Evolutionary conservation across 495 filamentous ascomycete species (phyloP).

Genomic region (Penicillium pulvis): DNA sequence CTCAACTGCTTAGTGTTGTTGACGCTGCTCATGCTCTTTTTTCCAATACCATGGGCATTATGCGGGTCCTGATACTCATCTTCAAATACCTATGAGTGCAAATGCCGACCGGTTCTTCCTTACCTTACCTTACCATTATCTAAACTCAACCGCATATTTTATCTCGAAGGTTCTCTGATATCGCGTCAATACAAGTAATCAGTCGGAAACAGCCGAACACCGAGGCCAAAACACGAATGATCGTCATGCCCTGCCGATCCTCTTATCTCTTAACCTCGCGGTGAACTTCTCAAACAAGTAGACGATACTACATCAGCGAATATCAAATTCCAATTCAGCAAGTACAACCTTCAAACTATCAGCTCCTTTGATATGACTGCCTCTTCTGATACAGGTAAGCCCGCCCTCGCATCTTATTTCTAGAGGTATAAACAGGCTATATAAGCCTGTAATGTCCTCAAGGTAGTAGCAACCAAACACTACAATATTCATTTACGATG

Average conservation of each 20-base stretch:
- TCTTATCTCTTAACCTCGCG: conserved; percentile 3
- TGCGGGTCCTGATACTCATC: no score
- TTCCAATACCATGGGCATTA: no score
- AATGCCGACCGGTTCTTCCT: background rate
- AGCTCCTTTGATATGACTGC: conserved; percentile 6
- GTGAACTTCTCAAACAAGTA: conserved; percentile 5
- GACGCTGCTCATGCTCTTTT: no score
- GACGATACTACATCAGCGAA: conserved; percentile 7
- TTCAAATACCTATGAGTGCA: background rate
- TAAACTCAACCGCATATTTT: background rate
- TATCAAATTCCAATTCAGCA: conserved; percentile 15
- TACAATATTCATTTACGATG: conserved; percentile 10
- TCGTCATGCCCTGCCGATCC: conserved; percentile 12
- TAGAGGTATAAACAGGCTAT: conserved; percentile 7
- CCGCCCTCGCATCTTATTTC: conserved; percentile 10
- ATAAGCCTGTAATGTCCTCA: conserved; percentile 13
- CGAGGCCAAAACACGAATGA: conserved; percentile 13
- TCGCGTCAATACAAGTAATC: conserved; percentile 5
- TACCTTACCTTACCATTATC: background rate
- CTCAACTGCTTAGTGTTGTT: no score
- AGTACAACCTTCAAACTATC: conserved; percentile 13
- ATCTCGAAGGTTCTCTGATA: background rate
- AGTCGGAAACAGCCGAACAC: conserved; percentile 27
- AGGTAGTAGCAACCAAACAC: conserved; percentile 10
- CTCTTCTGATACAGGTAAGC: background rate